Evolutionary conservation across 768 basidiomycete genomes (phyloP).

Genomic region (Leccinum pellstonianum): DNA sequence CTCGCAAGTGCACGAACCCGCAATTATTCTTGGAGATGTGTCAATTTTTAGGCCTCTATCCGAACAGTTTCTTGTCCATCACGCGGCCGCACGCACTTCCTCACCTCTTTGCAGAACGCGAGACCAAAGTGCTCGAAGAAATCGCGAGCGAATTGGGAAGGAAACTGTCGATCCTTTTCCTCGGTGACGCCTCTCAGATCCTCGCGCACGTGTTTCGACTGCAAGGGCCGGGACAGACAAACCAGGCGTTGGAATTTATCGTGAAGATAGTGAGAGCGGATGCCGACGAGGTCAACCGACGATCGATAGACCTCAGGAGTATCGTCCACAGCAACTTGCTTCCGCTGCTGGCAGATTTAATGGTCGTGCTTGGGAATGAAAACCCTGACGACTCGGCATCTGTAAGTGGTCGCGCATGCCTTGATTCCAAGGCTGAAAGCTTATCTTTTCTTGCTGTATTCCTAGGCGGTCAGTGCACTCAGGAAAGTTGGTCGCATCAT

Average conservation of each 20-base stretch:
- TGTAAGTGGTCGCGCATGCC: constrained; percentile 44
- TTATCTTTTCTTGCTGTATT: constrained; percentile 35
- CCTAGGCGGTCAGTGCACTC: constrained; percentile 49
- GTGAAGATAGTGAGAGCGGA: constrained; percentile 54
- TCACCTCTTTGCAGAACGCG: constrained; percentile 59
- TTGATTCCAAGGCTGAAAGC: constrained; percentile 29
- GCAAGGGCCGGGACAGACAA: constrained; percentile 51
- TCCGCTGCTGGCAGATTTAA: constrained; percentile 69
- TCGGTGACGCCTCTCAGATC: constrained; percentile 57
- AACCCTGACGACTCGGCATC: constrained; percentile 42
- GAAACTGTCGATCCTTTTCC: constrained; percentile 48
- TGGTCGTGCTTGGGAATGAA: constrained; percentile 76
- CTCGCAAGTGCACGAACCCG: constrained; percentile 57
- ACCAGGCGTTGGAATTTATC: constrained; percentile 61
- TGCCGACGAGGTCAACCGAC: constrained; percentile 31
- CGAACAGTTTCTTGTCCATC: constrained; percentile 59
- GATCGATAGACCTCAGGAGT: constrained; percentile 41
- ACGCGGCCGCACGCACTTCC: constrained; percentile 70
- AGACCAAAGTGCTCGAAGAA: constrained; percentile 55
- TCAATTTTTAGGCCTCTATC: constrained; percentile 59
- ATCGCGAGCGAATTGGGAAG: constrained; percentile 54
- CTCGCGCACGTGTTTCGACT: constrained; percentile 68
- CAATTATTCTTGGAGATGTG: constrained; percentile 61
- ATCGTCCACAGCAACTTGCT: constrained; percentile 68
- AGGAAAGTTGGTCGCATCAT: constrained; percentile 40